Conservation (phyloP, 1,284 basidiomycete genomes). For the Uromyces viciae-fabae region DNA sequence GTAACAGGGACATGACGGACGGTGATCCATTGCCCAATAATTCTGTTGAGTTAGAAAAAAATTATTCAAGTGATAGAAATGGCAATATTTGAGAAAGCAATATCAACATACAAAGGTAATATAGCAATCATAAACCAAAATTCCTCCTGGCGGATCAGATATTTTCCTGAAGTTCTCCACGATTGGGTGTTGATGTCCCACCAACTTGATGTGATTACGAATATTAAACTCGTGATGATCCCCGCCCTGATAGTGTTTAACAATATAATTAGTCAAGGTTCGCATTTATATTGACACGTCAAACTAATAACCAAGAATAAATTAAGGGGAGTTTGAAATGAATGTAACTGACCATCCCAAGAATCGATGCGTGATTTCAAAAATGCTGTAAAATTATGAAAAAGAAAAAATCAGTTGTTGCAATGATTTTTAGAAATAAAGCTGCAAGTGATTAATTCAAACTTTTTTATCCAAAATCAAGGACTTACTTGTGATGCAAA, state of each 20-base stretch:
- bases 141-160: conserved; percentile 65
- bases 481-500: conserved; percentile 68
- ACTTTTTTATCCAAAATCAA: neutral
- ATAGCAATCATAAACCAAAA: conserved; percentile 71
- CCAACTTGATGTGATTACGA: conserved; percentile 65
- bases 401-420: neutral
- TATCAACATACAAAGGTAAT: conserved; percentile 63
- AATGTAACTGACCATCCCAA: conserved; percentile 66
- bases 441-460: neutral
- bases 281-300: conserved; percentile 64
- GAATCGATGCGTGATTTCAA: conserved; percentile 71
- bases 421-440: too few species aligned
- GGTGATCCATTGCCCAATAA: conserved; percentile 41
- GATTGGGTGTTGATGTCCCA: conserved; percentile 61
- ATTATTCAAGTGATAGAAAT: neutral
- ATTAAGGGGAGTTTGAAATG: conserved; percentile 64
- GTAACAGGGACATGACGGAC: conserved; percentile 40
- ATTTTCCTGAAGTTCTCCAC: conserved; percentile 62
- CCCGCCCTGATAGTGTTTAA: conserved; percentile 66
- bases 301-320: conserved; percentile 65
- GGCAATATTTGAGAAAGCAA: neutral
- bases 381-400: conserved; percentile 59
- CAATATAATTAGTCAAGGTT: conserved; percentile 64
- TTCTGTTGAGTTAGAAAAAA: conserved; percentile 3
- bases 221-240: conserved; percentile 64